Percentiles rank a stretch among this genome's conserved stretches.
These are phyloP conservation scores for Erucastrum elatum DNA, from an alignment of 345 rosid genomes.

Conservation along the genomic window DNA sequence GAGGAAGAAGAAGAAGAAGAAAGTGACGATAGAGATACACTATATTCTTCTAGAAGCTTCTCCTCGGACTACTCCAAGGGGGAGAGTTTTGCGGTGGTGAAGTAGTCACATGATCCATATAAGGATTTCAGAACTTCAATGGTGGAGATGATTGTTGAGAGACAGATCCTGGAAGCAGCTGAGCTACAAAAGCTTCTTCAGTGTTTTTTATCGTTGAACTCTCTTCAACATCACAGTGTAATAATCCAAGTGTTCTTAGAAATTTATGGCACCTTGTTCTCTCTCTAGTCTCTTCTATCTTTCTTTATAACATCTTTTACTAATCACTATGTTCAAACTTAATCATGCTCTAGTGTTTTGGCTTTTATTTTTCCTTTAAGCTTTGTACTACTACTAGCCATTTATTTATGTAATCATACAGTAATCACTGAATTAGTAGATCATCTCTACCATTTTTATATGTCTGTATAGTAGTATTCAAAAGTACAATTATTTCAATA, in stretches of 20 bases:
- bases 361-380: background rate
- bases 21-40: slow-evolving; percentile 55
- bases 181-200: slow-evolving; percentile 68
- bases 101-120: slow-evolving; percentile 67
- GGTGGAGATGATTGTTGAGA: slow-evolving; percentile 89
- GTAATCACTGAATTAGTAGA: background rate
- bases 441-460: background rate
- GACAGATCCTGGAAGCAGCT: slow-evolving; percentile 55
- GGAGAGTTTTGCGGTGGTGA: slow-evolving; percentile 85
- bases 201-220: slow-evolving; percentile 72
- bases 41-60: slow-evolving; percentile 68
- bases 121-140: slow-evolving; percentile 71
- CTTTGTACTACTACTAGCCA: background rate
- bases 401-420: background rate
- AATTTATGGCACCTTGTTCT: slow-evolving; percentile 62
- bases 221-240: slow-evolving; percentile 58
- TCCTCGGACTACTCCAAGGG: slow-evolving; percentile 64
- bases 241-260: slow-evolving; percentile 69
- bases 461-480: no score
- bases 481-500: no score
- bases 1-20: slow-evolving; percentile 57
- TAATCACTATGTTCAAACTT: slow-evolving; percentile 12
- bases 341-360: slow-evolving; percentile 11
- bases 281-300: no score
- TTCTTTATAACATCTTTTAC: no score